Evolutionary conservation across 2,329 filamentous ascomycete species (phyloP).

Genomic region (Fonsecaea pedrosoi): DNA sequence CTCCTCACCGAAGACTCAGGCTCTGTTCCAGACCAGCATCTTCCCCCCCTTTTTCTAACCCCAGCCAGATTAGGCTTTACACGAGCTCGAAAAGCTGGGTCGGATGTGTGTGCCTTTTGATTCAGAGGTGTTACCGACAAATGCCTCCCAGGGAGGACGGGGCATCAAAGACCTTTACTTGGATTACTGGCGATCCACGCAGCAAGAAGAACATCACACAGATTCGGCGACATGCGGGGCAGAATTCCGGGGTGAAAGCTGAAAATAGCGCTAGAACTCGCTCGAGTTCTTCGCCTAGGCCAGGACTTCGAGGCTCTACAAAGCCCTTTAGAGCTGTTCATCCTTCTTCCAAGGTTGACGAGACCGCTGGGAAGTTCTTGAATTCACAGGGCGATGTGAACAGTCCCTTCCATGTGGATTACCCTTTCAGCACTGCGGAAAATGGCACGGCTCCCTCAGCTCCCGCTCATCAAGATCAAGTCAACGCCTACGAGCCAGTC

Average conservation of each 20-base stretch:
- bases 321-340: constrained; percentile 11
- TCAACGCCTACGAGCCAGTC: background rate
- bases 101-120: constrained; percentile 20
- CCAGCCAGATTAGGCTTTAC: background rate
- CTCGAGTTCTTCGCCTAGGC: constrained; percentile 12
- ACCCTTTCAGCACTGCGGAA: background rate
- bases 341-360: background rate
- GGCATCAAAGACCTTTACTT: constrained; percentile 28
- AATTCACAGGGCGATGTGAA: background rate
- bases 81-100: constrained; percentile 4
- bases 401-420: background rate
- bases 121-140: constrained; percentile 26
- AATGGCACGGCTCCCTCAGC: background rate
- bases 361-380: background rate
- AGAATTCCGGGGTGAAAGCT: constrained; percentile 24
- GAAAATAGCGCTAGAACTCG: constrained; percentile 8
- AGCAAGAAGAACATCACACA: constrained; percentile 32
- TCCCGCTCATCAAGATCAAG: background rate
- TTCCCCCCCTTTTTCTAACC: background rate
- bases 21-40: constrained; percentile 1
- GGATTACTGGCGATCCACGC: constrained; percentile 30
- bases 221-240: constrained; percentile 33
- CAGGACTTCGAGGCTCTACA: constrained; percentile 5
- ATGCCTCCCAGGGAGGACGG: constrained; percentile 33
- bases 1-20: constrained; percentile 5